phyloP scores from a whole-genome alignment of 2,329 filamentous ascomycete genomes.

The Neoscytalidium dimidiatum region DNA sequence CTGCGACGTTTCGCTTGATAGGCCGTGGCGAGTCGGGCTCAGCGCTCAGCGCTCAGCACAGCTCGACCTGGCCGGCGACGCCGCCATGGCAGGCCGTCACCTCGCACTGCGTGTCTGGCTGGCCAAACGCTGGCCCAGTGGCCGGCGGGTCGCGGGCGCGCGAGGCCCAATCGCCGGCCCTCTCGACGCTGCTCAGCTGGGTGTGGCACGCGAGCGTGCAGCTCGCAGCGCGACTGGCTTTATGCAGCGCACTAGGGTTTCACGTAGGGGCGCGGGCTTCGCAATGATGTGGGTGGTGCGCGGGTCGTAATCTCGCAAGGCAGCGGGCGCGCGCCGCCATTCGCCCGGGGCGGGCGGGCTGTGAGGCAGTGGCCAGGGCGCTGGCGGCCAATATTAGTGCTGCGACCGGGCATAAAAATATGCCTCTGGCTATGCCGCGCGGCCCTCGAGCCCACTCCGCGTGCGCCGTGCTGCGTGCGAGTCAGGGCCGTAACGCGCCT shows the following conservation, averaged over 20 bases:
- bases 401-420: slow-evolving; percentile 34
- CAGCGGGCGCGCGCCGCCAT: slow-evolving; percentile 13
- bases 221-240: slow-evolving; percentile 13
- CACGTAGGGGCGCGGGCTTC: slow-evolving; percentile 19
- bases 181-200: background rate
- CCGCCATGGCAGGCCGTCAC: slow-evolving; percentile 5
- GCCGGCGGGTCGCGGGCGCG: slow-evolving; percentile 3
- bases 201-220: slow-evolving; percentile 14
- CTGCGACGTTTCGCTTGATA: slow-evolving; percentile 14
- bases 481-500: slow-evolving; percentile 20
- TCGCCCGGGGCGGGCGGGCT: slow-evolving; percentile 16
- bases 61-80: background rate
- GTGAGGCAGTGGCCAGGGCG: slow-evolving; percentile 11
- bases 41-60: slow-evolving; percentile 14
- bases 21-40: slow-evolving; percentile 5
- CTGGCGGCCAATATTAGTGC: slow-evolving; percentile 31
- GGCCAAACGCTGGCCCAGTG: too few relatives aligned
- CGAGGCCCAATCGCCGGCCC: slow-evolving; percentile 18
- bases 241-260: slow-evolving; percentile 24
- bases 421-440: slow-evolving; percentile 32
- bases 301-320: slow-evolving; percentile 22
- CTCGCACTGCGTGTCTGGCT: slow-evolving; percentile 2
- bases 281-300: slow-evolving; percentile 16
- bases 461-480: slow-evolving; percentile 19
- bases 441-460: slow-evolving; percentile 28